phyloP scores from a whole-genome alignment of 495 filamentous ascomycete species.

The Daldinia childiae region DNA sequence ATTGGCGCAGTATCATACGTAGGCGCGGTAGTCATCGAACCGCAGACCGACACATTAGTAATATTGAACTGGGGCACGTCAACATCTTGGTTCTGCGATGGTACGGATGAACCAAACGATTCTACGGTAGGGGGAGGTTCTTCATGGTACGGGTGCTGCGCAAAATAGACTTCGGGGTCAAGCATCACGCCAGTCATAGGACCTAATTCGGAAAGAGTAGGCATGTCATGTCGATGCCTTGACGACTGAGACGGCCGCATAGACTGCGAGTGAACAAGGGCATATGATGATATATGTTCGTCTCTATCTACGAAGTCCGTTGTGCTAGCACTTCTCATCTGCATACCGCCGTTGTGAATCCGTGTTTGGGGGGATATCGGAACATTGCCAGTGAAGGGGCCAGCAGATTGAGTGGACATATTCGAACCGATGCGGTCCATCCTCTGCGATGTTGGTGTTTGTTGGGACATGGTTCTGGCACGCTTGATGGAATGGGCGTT shows the following conservation, averaged over 20 bases:
- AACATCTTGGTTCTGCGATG: slow-evolving; percentile 36
- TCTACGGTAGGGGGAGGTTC: slow-evolving; percentile 18
- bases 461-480: slow-evolving; percentile 49
- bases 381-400: slow-evolving; percentile 40
- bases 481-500: slow-evolving; percentile 43
- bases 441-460: slow-evolving; percentile 40
- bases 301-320: slow-evolving; percentile 37
- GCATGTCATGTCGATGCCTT: slow-evolving; percentile 41
- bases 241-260: slow-evolving; percentile 35
- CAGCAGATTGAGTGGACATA: slow-evolving; percentile 44
- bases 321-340: slow-evolving; percentile 34
- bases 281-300: slow-evolving; percentile 35
- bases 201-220: slow-evolving; percentile 33
- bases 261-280: slow-evolving; percentile 35
- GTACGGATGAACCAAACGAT: slow-evolving; percentile 27
- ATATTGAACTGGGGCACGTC: slow-evolving; percentile 45
- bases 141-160: slow-evolving; percentile 35
- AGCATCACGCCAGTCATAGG: slow-evolving; percentile 36
- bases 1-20: slow-evolving; percentile 56
- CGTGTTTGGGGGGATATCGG: slow-evolving; percentile 41
- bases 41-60: slow-evolving; percentile 49
- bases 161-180: slow-evolving; percentile 45
- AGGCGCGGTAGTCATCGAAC: slow-evolving; percentile 57
- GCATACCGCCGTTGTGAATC: slow-evolving; percentile 25
- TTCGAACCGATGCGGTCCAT: slow-evolving; percentile 47